Base-by-base conservation (phyloP, 495 filamentous ascomycete species). In the Xylaria acuta region DNA sequence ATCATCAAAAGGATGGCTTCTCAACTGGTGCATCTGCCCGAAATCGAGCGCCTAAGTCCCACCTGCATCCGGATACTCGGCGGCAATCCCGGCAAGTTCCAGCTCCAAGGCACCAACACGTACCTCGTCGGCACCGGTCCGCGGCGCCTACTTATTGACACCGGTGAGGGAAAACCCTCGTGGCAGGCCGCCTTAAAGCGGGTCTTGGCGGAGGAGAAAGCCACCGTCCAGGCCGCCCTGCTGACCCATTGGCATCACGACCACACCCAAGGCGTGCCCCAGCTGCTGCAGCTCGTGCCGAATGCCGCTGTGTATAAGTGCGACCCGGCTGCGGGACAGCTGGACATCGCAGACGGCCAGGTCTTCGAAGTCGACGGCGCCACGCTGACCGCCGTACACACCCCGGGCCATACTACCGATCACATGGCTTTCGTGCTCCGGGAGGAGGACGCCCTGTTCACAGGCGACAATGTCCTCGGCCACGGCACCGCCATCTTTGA, bases 401-500 rank as follows among this genome's bases (percentile, higher is more conserved):
- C 92, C 0, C 96, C 96, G 0, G 96, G 96, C 1, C 96, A 99
- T 78, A 92, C 96, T 0, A 81, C 79, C 2, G 96, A 99, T 76
- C 96, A 98, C 79, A 92, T 96, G 88, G 88, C 85, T 34, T 88
- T 96, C 69, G 70, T 91, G 27, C 75, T 93, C 14, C 86, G 90
- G 72, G 91, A 97, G 75, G 92, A 96, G 76, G 87, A 92, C 77
- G 93, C 93, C 11, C 87, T 98, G 78, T 97, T 99, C 81, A 97
- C 95, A 0, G 96, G 93, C 49, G 96, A 99, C 76, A 98, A 96
- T 75, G 93, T 99, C 40, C 87, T 99, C 5, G 96, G 96, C 0
- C 94, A 98, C 70, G 96, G 96, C 2, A 98, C 96, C 4, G 90
- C 92, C 38, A 94, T 97, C 16, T 98, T 97, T 77, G 94, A 97